Evolutionary conservation across 306 rosid species (phyloP), one percentile per base, ranked within the genome.

Genomic region (Spatholobus suberectus): DNA sequence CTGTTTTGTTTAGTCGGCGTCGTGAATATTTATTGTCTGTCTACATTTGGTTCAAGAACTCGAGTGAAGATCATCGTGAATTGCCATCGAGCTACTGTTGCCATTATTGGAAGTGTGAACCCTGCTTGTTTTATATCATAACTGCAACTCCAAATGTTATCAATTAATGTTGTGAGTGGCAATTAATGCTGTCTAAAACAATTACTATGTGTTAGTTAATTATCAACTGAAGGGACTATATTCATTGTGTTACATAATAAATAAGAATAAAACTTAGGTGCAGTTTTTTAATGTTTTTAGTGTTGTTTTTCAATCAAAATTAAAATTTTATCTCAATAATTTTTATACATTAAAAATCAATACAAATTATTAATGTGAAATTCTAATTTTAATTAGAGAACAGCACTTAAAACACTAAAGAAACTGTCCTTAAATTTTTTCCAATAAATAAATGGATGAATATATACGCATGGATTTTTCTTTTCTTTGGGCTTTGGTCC

Each of bases 1-100:
- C 26, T 75, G 57, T 69, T 79, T 86, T 70, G 46, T 74, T 76
- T 77, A 63, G 38, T 80, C 62, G 83, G 78, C 20, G 21, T 83
- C 49, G 17, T 52, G 70, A 69, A 61, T 27, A 7, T 65, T 73
- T 80, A 57, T 71, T 44, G 6, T 24, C 23, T 77, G n/a, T 59
- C 24, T 13, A 49, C 51, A 63, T 59, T 59, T 69, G 59, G 37
- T 41, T 75, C 59, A 37, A 54, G 55, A 27, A 78, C 47, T 72
- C 74, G 82, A 78, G 61, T 62, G 52, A 59, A 61, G 65, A 63
- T 32, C 44, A 32, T 20, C 37, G 9, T 21, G 59, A 68, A 29
- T 32, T 78, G 73, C 78, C 66, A 6, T 67, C n/a, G 34, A 32
- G 63, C 29, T 26, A 65, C n/a, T 63, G 61, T 57, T 67, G 61